Base-by-base conservation (phyloP, 805 yeast species). In the Candida chauliodis region DNA sequence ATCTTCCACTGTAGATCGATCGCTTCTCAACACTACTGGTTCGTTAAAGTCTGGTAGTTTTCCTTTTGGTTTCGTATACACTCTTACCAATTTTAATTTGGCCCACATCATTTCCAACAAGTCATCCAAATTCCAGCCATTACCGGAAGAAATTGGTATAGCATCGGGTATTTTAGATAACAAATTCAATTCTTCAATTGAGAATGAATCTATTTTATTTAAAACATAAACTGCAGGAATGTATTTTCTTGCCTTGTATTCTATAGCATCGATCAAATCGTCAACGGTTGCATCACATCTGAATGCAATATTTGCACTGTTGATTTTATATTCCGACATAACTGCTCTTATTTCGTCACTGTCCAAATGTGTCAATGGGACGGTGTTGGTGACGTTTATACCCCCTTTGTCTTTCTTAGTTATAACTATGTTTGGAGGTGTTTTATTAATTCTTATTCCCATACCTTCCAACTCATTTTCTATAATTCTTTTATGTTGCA, bases 281-380 rank as follows among this genome's bases (percentile, higher is more conserved):
- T 93, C 99, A 15, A 95, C 95, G 0, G 96, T 87, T 16, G 99
- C 99, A 61, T 93, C 99, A 60, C 98, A 90, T 58, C 99, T 74
- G 67, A 93, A 84, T 2, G 96, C 93, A 49, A 93, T 85, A 60
- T 93, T 97, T 11, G 99, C 98, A 33, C 95, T 85, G 61, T 90
- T 88, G 51, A 93, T 86, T 59, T 90, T 79, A 66, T 93, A 93
- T 69, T 93, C 99, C 38, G 81, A 73, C 93, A 93, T 86, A 37
- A 93, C 99, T 2, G 99, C 99, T 55, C 84, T 77, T 53, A 93
- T 86, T 63, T 90, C 97, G 55, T 90, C 99, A 46, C 81, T 79
- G 51, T 89, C 96, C 53, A 93, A 72, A 56, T 84, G 91, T 3
- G 97, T 91, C 49, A 93, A 68, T 11, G 96, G 95, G 4, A 86